phyloP scores from a whole-genome alignment of 2,329 filamentous ascomycete species.

The Phaeosphaeria sp. region DNA sequence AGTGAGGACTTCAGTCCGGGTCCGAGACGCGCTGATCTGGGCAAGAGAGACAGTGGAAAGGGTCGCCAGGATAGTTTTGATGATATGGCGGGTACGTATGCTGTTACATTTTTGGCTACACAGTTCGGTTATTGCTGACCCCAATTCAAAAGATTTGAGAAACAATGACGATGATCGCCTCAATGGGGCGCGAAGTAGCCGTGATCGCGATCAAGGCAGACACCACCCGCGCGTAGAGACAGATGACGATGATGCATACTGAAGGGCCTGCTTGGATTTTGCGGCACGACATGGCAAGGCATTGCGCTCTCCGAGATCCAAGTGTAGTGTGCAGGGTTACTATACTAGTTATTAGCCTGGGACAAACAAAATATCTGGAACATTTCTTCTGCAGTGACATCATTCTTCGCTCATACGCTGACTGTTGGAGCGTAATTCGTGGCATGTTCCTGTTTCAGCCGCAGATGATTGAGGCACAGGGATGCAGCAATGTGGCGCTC shows the following conservation, averaged over 20 bases:
- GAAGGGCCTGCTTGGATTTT: not conserved
- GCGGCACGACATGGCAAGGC: not conserved
- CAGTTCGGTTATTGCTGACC: not conserved
- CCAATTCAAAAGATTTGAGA: not conserved
- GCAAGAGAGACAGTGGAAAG: conserved; percentile 3
- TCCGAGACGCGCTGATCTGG: not conserved
- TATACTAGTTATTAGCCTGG: not conserved
- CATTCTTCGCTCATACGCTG: not conserved
- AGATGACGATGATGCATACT: conserved; percentile 23
- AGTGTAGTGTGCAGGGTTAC: not conserved
- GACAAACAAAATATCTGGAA: not conserved
- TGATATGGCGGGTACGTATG: not conserved
- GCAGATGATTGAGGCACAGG: not conserved
- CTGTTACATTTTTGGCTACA: not conserved
- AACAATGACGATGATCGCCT: not conserved
- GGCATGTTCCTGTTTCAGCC: not conserved
- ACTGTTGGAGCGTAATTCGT: not conserved
- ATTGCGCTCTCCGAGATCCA: not conserved
- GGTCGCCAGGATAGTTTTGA: not conserved
- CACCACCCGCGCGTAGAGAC: conserved; percentile 23
- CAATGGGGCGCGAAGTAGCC: not conserved
- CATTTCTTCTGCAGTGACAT: not conserved
- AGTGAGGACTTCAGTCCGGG: not conserved
- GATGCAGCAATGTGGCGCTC: not conserved
- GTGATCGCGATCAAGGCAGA: conserved; percentile 2